Percentiles rank a stretch among this genome's conserved stretches.
Conservation (phyloP, 345 rosid genomes). For the Lepidium sativum region DNA sequence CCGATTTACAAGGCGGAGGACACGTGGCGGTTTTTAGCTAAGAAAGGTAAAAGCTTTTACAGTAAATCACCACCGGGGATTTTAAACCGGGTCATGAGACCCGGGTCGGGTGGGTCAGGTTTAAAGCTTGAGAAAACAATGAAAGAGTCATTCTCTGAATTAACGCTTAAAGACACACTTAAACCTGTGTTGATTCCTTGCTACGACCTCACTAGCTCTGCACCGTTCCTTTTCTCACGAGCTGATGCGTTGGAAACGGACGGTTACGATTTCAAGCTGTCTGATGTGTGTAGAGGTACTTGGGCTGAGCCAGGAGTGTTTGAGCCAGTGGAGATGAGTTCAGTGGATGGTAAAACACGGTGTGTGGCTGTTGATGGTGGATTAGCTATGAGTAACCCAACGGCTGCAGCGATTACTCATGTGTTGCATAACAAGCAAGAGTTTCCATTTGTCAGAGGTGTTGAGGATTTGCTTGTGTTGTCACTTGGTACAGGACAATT, state of each 20-base stretch:
- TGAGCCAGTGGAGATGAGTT: conserved; percentile 65
- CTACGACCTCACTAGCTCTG: conserved; percentile 76
- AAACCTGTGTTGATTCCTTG: conserved; percentile 90
- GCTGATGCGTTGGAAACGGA: conserved; percentile 93
- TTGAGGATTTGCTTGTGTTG: conserved; percentile 84
- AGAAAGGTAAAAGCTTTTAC: conserved; percentile 53
- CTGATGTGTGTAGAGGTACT: conserved; percentile 90
- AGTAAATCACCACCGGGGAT: conserved; percentile 30
- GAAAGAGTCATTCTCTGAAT: conserved; percentile 60
- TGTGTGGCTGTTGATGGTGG: conserved; percentile 96
- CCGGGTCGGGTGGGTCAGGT: conserved; percentile 40
- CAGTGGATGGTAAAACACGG: conserved; percentile 62
- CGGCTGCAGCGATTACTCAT: conserved; percentile 94
- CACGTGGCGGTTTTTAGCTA: conserved; percentile 74
- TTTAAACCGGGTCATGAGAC: conserved; percentile 44
- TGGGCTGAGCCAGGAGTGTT: conserved; percentile 74
- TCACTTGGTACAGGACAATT: conserved; percentile 81
- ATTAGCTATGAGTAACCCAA: conserved; percentile 78
- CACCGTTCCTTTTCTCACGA: conserved; percentile 87
- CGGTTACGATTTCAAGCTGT: conserved; percentile 70
- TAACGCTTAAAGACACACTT: conserved; percentile 78
- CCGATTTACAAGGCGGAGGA: conserved; percentile 82
- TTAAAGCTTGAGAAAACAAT: conserved; percentile 50
- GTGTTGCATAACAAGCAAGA: conserved; percentile 94
- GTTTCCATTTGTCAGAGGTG: conserved; percentile 92